Base-by-base conservation (phyloP, 2,329 filamentous ascomycete genomes). In the Sporothrix protearum region DNA sequence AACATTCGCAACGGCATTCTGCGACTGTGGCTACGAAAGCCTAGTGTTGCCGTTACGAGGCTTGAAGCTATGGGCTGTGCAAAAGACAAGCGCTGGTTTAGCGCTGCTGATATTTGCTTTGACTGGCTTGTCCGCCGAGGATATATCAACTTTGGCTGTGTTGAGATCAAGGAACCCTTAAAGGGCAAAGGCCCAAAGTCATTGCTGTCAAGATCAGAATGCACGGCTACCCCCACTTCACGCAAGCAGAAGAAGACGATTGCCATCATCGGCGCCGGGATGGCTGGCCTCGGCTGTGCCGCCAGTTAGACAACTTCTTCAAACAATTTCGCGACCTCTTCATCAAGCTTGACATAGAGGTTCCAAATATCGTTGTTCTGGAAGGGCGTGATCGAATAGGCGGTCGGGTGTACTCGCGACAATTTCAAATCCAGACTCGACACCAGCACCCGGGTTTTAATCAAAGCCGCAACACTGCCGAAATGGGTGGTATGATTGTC, bases 401-500 rank as follows among this genome's bases (percentile, higher is more conserved):
- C 53, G 96, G 96, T 53, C 89, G 96, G 75, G 93, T 99, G 25
- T 98, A 97, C 81, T 99, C 96, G 69, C 93, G 87, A 69, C 82
- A 86, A 30, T 86, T 91, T 74, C 83, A 83, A 85, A 89, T 83
- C 82, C 91, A 83, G 80, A 87, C 79, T 5, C 59, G 47, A 2
- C 12, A 57, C 4, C 49, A 5, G 1, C n/a, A 42, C n/a, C 51
- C 72, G 0, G 70, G 39, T 12, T 68, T 69, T 14, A 36, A 59
- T 2, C 70, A 68, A 42, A 86, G 85, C 73, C 84, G 88, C 68
- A 91, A 91, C 77, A 98, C 94, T 25, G 96, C 93, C 42, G 96
- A 99, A 80, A 96, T 97, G 90, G 96, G 96, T 36, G 96, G 95
- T 71, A 97, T 99, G 85, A 98, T 99, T 73, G 94, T 99, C 73